A percentile compares a stretch with the other conserved stretches of the same genome.
Evolutionary conservation across 208 protist species (phyloP).

Genomic region (Acanthamoeba rhysodes): DNA sequence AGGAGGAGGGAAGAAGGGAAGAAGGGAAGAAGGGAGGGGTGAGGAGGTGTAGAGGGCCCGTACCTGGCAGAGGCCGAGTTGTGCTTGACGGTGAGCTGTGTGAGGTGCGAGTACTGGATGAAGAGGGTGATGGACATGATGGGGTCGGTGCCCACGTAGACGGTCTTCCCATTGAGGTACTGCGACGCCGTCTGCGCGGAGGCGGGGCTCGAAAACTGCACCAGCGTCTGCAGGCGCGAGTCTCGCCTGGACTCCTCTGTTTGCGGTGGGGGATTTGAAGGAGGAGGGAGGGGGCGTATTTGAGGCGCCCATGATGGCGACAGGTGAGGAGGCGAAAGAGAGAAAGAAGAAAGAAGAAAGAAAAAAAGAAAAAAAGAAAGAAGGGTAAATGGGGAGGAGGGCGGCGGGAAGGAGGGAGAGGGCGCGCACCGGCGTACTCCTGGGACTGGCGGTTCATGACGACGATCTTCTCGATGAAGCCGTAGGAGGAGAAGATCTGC

Average conservation of each 20-base stretch:
- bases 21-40: too few relatives aligned
- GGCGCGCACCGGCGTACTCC: too few relatives aligned
- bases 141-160: conserved; percentile 38
- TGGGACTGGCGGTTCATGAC: not conserved
- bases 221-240: not conserved
- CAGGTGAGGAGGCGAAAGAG: too few relatives aligned
- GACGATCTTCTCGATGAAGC: conserved; percentile 59
- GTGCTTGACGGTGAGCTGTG: conserved; percentile 45
- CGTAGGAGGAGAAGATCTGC: conserved; percentile 66
- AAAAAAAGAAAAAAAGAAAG: too few relatives aligned
- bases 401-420: too few relatives aligned
- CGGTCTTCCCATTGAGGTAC: conserved; percentile 31
- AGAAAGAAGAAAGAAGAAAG: too few relatives aligned
- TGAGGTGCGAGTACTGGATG: conserved; percentile 45
- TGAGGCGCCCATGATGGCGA: not conserved
- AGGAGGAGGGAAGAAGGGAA: too few relatives aligned
- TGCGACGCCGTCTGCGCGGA: not conserved
- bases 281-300: not conserved
- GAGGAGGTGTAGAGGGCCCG: not conserved
- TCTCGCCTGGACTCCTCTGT: too few relatives aligned
- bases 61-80: conserved; percentile 18
- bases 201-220: not conserved
- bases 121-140: conserved; percentile 14
- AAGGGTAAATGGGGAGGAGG: too few relatives aligned
- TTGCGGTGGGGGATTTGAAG: too few relatives aligned